A percentile compares a stretch with the other conserved stretches of the same genome.
phyloP scores from a whole-genome alignment of 345 rosid genomes.

The Bretschneidera sinensis region DNA sequence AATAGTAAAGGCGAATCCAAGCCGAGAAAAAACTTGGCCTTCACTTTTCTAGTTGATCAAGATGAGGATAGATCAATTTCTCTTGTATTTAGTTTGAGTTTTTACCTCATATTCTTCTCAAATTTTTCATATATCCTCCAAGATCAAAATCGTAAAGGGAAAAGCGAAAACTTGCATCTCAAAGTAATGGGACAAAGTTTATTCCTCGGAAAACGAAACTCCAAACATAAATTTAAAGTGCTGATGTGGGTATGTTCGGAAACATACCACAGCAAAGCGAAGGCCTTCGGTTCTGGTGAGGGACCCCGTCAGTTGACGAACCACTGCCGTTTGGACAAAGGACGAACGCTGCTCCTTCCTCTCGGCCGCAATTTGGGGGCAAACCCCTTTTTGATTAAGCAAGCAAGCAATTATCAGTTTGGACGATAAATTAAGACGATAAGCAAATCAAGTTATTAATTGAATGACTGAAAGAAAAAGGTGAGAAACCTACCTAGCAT shows the following conservation, averaged over 20 bases:
- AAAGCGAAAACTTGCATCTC: too few species aligned
- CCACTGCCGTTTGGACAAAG: constrained; percentile 43
- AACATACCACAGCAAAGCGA: constrained; percentile 80
- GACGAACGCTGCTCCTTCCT: constrained; percentile 32
- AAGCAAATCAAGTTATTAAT: neutral
- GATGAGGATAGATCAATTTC: too few species aligned
- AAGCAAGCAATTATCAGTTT: neutral
- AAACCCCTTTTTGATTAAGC: constrained; percentile 22
- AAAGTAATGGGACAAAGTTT: too few species aligned
- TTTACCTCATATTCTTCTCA: too few species aligned
- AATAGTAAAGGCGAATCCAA: too few species aligned
- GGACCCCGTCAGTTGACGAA: constrained; percentile 65
- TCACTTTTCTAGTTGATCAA: too few species aligned
- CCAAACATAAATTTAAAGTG: too few species aligned
- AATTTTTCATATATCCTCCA: too few species aligned
- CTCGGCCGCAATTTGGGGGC: constrained; percentile 21
- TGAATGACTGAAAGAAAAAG: neutral
- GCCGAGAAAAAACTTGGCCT: too few species aligned
- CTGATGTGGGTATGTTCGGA: neutral
- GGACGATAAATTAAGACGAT: neutral
- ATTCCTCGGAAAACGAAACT: too few species aligned
- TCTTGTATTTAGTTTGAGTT: too few species aligned
- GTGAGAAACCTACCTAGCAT: constrained; percentile 23
- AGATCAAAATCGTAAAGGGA: too few species aligned
- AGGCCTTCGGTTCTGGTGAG: constrained; percentile 61